Evolutionary conservation across 1,284 basidiomycete species (phyloP).

Genomic region (Cutaneotrichosporon sp.): DNA sequence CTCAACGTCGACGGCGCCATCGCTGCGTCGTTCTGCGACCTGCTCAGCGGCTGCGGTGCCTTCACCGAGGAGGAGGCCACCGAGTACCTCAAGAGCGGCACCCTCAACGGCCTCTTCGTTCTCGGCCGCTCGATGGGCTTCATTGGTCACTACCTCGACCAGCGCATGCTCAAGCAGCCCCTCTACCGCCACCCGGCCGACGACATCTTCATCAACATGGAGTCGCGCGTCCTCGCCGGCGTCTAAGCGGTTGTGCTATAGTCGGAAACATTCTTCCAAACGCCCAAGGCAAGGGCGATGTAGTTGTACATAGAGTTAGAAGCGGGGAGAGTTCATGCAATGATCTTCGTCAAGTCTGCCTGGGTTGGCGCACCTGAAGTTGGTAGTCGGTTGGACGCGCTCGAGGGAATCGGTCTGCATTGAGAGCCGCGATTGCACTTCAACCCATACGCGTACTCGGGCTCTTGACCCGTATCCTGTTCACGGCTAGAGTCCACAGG

Average conservation of each 20-base stretch:
- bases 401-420: no score
- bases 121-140: conserved; percentile 97
- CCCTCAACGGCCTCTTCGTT: conserved; percentile 93
- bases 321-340: not conserved
- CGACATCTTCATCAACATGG: conserved; percentile 25
- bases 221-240: conserved; percentile 10
- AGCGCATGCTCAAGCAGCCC: conserved; percentile 89
- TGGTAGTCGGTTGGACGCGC: not conserved
- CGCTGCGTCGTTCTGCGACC: conserved; percentile 96
- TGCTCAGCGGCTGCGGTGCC: conserved; percentile 88
- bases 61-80: conserved; percentile 96
- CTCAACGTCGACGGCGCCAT: conserved; percentile 98
- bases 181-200: conserved; percentile 65
- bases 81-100: conserved; percentile 83
- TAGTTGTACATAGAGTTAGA: conserved; percentile 9
- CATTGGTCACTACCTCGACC: conserved; percentile 64
- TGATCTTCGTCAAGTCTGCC: not conserved
- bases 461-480: no score
- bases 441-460: no score
- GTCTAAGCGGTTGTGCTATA: not conserved
- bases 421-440: no score
- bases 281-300: not conserved
- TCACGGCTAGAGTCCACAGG: no score
- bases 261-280: not conserved
- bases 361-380: not conserved